Evolutionary conservation across 2,329 filamentous ascomycete genomes (phyloP).

Genomic region (Verticillium zaregamsianum): DNA sequence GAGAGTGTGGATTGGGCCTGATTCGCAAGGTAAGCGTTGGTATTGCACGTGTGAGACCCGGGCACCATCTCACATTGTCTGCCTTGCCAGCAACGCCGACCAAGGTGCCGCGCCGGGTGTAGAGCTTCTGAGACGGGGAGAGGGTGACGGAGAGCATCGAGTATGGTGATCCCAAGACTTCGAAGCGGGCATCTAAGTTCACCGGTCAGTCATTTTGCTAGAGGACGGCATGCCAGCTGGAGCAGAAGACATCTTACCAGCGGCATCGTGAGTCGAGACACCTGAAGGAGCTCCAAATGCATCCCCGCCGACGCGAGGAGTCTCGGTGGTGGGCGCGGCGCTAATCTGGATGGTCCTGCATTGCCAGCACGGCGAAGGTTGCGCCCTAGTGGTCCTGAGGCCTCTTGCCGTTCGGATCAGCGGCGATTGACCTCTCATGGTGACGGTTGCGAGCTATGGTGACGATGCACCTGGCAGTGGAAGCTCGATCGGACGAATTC

Average conservation of each 20-base stretch:
- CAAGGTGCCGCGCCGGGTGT: slow-evolving; percentile 85
- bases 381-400: slow-evolving; percentile 18
- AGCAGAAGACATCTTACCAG: slow-evolving; percentile 35
- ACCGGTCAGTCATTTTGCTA: background rate
- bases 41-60: background rate
- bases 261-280: slow-evolving; percentile 37
- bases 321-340: slow-evolving; percentile 53
- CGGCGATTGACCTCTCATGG: slow-evolving; percentile 40
- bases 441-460: slow-evolving; percentile 11
- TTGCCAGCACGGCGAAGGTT: slow-evolving; percentile 45
- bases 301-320: slow-evolving; percentile 46
- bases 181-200: slow-evolving; percentile 79
- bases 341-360: slow-evolving; percentile 61
- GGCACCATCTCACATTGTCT: slow-evolving; percentile 64
- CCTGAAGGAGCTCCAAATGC: slow-evolving; percentile 48
- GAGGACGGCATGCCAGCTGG: background rate
- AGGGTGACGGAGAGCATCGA: slow-evolving; percentile 91
- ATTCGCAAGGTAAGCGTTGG: background rate
- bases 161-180: slow-evolving; percentile 87
- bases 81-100: slow-evolving; percentile 86
- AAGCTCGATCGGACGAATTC: background rate
- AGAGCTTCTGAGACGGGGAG: slow-evolving; percentile 89
- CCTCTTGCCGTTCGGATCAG: slow-evolving; percentile 30
- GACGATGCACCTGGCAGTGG: background rate
- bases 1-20: slow-evolving; percentile 87